Evolutionary conservation across 345 rosid genomes (phyloP).

Genomic region (Pugionium cornutum): DNA sequence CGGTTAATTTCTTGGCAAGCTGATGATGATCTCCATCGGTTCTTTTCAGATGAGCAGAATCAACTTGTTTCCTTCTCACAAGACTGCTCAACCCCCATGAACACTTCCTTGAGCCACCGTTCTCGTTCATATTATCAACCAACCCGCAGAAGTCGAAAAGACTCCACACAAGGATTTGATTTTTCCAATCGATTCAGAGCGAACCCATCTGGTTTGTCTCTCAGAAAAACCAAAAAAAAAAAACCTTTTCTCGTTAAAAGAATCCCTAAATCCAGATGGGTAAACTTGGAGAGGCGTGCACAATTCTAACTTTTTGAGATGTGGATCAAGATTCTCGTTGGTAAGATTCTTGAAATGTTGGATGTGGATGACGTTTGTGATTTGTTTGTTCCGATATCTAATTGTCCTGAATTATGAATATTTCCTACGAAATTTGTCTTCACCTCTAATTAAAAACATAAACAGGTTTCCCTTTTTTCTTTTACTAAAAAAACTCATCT

Average conservation of each 20-base stretch:
- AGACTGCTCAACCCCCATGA: conserved; percentile 48
- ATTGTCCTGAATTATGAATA: not conserved
- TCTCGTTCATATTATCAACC: conserved; percentile 40
- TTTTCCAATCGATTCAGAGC: conserved; percentile 28
- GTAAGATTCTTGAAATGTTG: conserved; percentile 10
- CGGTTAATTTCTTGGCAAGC: conserved; percentile 67
- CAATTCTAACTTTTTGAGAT: conserved; percentile 25
- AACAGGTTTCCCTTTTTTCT: too few relatives aligned
- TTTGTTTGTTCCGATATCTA: not conserved
- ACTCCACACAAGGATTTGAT: conserved; percentile 4
- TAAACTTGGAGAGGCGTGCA: conserved; percentile 20
- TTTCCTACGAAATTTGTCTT: not conserved
- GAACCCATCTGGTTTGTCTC: conserved; percentile 14
- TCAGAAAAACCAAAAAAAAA: conserved; percentile 6
- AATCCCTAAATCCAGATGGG: conserved; percentile 7
- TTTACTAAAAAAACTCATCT: too few relatives aligned
- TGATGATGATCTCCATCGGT: conserved; percentile 41
- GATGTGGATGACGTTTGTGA: conserved; percentile 7
- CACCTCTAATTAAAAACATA: too few relatives aligned
- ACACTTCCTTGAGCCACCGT: conserved; percentile 31
- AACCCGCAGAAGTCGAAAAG: not conserved
- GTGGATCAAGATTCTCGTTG: conserved; percentile 22
- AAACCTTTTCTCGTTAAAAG: not conserved
- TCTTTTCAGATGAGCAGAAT: conserved; percentile 47
- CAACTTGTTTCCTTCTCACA: conserved; percentile 78